Conservation (phyloP, 1,139 yeast species). For the Diutina catenulata region DNA sequence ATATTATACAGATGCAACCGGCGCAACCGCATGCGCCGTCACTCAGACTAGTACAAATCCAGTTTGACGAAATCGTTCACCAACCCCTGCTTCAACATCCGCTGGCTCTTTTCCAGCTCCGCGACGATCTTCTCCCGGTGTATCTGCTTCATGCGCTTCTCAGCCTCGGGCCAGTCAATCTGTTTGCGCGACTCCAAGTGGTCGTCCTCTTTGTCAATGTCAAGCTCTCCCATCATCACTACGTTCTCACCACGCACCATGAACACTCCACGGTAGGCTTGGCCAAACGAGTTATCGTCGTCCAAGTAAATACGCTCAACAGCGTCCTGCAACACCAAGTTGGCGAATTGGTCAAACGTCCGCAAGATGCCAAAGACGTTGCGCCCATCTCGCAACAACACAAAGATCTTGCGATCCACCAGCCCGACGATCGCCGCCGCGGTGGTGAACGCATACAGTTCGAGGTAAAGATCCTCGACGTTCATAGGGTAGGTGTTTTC, state of each 20-base stretch:
- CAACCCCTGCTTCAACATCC: constrained; percentile 39
- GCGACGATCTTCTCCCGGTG: constrained; percentile 28
- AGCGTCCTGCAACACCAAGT: constrained; percentile 84
- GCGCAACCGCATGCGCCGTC: too few relatives aligned
- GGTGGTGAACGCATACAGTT: constrained; percentile 83
- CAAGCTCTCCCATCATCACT: constrained; percentile 91
- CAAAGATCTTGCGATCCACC: constrained; percentile 81
- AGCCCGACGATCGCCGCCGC: constrained; percentile 94
- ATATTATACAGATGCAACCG: too few relatives aligned
- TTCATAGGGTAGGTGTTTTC: background rate
- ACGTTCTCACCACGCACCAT: constrained; percentile 96
- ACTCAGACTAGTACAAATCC: constrained; percentile 32
- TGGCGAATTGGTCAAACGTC: constrained; percentile 93
- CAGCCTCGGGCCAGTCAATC: constrained; percentile 54
- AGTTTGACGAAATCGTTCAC: constrained; percentile 44
- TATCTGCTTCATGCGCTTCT: constrained; percentile 25
- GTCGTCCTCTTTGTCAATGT: constrained; percentile 75
- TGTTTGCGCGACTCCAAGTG: constrained; percentile 46
- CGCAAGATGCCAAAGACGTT: constrained; percentile 82
- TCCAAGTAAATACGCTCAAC: constrained; percentile 68
- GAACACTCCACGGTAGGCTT: constrained; percentile 65
- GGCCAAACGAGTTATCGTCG: constrained; percentile 42
- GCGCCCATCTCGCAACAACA: constrained; percentile 82
- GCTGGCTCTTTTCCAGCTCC: constrained; percentile 38
- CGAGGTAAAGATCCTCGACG: constrained; percentile 42